Evolutionary conservation across 805 yeast genomes (phyloP), one percentile per base, ranked within the genome.

Genomic region (Grigorovia yakushimaensis): DNA sequence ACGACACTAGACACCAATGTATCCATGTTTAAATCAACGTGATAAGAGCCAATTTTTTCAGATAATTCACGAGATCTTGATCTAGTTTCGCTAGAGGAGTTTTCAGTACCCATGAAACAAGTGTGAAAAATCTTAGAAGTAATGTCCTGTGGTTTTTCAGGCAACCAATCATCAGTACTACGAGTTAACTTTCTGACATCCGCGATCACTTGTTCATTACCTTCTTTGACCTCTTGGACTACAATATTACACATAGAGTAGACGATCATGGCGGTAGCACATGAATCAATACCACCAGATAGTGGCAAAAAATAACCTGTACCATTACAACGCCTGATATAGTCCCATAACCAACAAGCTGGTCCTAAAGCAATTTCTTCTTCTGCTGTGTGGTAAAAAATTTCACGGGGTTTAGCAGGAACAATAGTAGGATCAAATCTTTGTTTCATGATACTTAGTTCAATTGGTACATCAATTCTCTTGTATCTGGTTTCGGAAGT

Each of bases 321-420:
- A 45, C 93, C 85, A 54, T 78, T 79, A 55, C 95, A 87, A 53
- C 99, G 77, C 64, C 99, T 78, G 49, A 93, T 73, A 60, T 93
- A 93, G 65, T 93, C 99, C 99, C 99, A 93, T 53, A 93, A 67
- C 99, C 99, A 93, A 65, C 98, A 93, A 0, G 99, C 98, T 0
- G 99, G 99, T 0, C 99, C 99, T 41, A 86, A 71, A 0, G 98
- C 97, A 54, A 93, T 91, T 66, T 93, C 99, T 67, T 93, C 97
- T 59, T 89, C 95, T 2, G 98, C 96, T 2, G 71, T 60, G 65
- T 85, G 94, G 57, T 84, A 83, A 37, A 73, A 73, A 41, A 83
- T 73, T 5, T 69, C 71, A 20, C 66, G 62, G 1, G 75, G 58
- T 19, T 60, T 59, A 0, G 93, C 67, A 18, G 96, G 96, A 10